Conservation (phyloP, 1,284 basidiomycete species). For the Trichosporon faecale region DNA sequence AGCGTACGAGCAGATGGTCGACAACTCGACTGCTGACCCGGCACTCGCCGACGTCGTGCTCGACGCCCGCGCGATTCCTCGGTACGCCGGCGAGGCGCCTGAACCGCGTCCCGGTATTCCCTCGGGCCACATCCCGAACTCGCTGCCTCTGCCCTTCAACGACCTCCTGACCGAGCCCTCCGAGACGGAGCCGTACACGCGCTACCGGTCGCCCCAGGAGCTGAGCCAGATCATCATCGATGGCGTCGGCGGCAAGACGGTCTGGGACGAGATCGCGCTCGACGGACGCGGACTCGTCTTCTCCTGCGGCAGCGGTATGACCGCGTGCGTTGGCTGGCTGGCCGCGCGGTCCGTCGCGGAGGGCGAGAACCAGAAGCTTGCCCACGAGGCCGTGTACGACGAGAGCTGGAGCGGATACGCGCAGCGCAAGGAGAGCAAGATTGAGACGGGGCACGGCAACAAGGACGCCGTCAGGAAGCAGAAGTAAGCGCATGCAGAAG, state of each 20-base stretch:
- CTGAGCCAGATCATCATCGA: conserved; percentile 61
- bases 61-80: conserved; percentile 75
- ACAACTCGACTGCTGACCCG: conserved; percentile 62
- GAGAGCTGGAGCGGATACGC: conserved; percentile 50
- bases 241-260: conserved; percentile 49
- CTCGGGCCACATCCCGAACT: conserved; percentile 89
- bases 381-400: conserved; percentile 52
- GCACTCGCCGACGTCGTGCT: conserved; percentile 62
- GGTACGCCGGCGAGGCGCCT: conserved; percentile 77
- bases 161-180: conserved; percentile 59
- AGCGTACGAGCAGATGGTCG: conserved; percentile 81
- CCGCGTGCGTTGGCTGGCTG: conserved; percentile 87
- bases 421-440: conserved; percentile 29
- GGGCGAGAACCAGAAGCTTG: conserved; percentile 55
- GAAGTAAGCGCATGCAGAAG: background rate
- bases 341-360: conserved; percentile 82
- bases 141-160: conserved; percentile 79
- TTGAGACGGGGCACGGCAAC: conserved; percentile 21
- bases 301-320: conserved; percentile 93
- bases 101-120: conserved; percentile 86
- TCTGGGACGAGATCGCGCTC: conserved; percentile 60
- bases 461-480: background rate
- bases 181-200: conserved; percentile 44
- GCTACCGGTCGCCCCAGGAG: conserved; percentile 62
- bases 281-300: conserved; percentile 62